phyloP scores from a whole-genome alignment of 2,329 filamentous ascomycete genomes.

The Zymoseptoria passerinii region DNA sequence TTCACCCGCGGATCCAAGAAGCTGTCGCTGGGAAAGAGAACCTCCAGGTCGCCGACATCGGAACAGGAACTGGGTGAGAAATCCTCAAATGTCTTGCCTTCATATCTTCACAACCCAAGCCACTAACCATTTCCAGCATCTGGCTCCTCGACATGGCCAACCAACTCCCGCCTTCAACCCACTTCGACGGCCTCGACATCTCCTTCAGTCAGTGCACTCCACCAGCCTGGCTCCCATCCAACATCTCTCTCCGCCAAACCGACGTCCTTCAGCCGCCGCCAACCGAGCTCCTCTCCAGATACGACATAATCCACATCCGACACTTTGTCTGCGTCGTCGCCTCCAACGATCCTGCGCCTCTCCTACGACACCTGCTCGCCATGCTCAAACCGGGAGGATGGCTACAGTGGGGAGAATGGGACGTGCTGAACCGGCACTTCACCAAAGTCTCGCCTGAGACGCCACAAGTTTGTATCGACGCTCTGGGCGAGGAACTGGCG shows the following conservation, averaged over 20 bases:
- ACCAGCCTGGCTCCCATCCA: slow-evolving; percentile 8
- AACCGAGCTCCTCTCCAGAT: slow-evolving; percentile 9
- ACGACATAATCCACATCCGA: slow-evolving; percentile 23
- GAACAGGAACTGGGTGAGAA: slow-evolving; percentile 15
- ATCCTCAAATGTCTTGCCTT: not conserved
- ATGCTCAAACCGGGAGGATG: slow-evolving; percentile 19
- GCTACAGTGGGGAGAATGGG: slow-evolving; percentile 19
- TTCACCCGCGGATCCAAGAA: slow-evolving; percentile 14
- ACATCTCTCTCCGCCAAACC: slow-evolving; percentile 14
- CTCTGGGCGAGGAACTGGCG: slow-evolving; percentile 15
- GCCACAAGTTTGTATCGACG: slow-evolving; percentile 14
- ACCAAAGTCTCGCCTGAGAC: slow-evolving; percentile 6
- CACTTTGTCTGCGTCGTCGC: slow-evolving; percentile 19
- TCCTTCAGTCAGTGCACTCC: slow-evolving; percentile 16
- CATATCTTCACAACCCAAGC: not conserved
- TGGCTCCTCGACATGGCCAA: slow-evolving; percentile 17
- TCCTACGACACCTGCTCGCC: slow-evolving; percentile 13
- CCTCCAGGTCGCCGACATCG: slow-evolving; percentile 13
- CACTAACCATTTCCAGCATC: slow-evolving; percentile 5
- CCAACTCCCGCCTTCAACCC: slow-evolving; percentile 10
- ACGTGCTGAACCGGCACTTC: slow-evolving; percentile 17
- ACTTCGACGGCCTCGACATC: slow-evolving; percentile 22
- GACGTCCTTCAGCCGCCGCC: slow-evolving; percentile 16
- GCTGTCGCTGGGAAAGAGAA: slow-evolving; percentile 9
- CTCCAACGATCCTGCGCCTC: slow-evolving; percentile 16